Conservation (phyloP, 1,139 yeast genomes). For the Protomyces arabidopsidicola region DNA sequence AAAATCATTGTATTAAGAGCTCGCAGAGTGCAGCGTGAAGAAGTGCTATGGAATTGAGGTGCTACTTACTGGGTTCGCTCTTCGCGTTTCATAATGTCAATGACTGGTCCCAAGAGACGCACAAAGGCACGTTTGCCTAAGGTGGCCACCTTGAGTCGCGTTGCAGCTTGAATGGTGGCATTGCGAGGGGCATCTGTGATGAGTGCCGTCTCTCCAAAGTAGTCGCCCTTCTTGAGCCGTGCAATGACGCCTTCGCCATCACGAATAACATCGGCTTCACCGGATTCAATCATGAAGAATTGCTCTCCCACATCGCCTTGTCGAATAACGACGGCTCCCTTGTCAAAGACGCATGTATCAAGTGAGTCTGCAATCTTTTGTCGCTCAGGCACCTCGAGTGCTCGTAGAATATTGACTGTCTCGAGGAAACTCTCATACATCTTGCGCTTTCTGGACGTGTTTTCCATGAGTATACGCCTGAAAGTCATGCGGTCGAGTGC, state of each 20-base stretch:
- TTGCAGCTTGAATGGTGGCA: constrained; percentile 80
- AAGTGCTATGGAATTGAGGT: too few relatives aligned
- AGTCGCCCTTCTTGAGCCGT: constrained; percentile 71
- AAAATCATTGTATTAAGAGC: too few relatives aligned
- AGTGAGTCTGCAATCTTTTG: constrained; percentile 92
- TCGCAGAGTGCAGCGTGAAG: too few relatives aligned
- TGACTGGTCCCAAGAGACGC: constrained; percentile 63
- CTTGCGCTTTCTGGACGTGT: constrained; percentile 82
- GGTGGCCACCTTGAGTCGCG: constrained; percentile 78
- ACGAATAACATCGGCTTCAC: constrained; percentile 69
- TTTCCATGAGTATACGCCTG: constrained; percentile 83
- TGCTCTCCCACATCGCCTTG: constrained; percentile 93
- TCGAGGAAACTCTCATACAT: constrained; percentile 86
- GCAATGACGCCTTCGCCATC: constrained; percentile 58
- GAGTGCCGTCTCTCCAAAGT: constrained; percentile 93
- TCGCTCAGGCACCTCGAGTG: constrained; percentile 73
- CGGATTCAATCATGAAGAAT: constrained; percentile 83
- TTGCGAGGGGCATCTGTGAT: constrained; percentile 89
- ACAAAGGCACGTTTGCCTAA: constrained; percentile 90
- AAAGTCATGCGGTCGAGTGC: constrained; percentile 90
- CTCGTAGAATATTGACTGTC: constrained; percentile 73
- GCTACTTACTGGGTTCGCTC: constrained; percentile 1
- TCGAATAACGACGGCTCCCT: constrained; percentile 69
- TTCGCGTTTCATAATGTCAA: constrained; percentile 20
- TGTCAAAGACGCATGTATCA: constrained; percentile 65